Conservation (phyloP, 768 basidiomycete species). For the Melanogaster broomeanus region DNA sequence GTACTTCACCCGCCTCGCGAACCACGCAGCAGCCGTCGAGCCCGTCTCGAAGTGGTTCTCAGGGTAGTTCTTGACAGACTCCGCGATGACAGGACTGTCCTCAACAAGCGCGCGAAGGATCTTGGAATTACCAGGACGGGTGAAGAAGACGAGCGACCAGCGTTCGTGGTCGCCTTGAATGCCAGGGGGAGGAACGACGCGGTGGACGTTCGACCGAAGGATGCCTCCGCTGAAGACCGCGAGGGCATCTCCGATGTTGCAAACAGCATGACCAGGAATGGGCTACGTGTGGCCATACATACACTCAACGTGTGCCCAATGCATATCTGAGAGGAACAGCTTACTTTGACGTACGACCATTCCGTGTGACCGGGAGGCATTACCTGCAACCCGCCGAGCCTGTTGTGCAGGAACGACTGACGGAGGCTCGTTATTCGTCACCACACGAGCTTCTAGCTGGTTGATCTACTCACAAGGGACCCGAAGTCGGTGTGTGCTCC, state of each 20-base stretch:
- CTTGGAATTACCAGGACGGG: constrained; percentile 56
- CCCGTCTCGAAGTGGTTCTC: constrained; percentile 40
- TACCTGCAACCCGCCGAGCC: constrained; percentile 70
- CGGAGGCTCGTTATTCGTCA: not conserved
- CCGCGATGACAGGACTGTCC: constrained; percentile 51
- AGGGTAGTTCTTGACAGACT: constrained; percentile 36
- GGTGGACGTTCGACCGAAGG: constrained; percentile 64
- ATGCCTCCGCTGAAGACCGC: constrained; percentile 64
- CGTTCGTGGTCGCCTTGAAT: constrained; percentile 52
- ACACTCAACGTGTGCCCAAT: constrained; percentile 11
- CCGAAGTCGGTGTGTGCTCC: constrained; percentile 76
- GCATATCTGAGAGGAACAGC: not conserved
- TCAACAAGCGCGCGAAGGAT: constrained; percentile 52
- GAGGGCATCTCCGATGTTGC: constrained; percentile 65
- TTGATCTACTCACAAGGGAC: constrained; percentile 46
- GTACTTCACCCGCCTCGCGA: constrained; percentile 40
- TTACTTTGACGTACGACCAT: constrained; percentile 70
- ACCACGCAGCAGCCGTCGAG: constrained; percentile 43
- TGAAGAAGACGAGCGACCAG: constrained; percentile 73
- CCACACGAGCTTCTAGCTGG: not conserved
- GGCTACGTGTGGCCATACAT: constrained; percentile 33
- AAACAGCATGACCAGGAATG: constrained; percentile 56
- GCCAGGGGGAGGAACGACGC: constrained; percentile 65
- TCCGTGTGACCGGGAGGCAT: constrained; percentile 57
- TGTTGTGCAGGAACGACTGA: constrained; percentile 69